Evolutionary conservation across 805 yeast genomes (phyloP), one percentile per base, ranked within the genome.

Genomic region (Zygosaccharomyces gambellarensis): DNA sequence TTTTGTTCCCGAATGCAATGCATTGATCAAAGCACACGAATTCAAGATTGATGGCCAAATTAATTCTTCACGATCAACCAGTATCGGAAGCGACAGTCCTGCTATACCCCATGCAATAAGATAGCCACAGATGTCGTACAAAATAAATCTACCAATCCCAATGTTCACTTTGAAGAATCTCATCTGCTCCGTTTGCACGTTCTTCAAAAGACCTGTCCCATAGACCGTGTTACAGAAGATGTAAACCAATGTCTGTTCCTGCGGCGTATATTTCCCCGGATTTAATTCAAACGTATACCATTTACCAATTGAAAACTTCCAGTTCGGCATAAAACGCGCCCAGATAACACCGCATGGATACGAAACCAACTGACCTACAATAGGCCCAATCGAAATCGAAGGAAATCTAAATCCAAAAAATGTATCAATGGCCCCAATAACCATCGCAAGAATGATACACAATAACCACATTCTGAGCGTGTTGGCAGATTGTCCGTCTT

Each of bases 31-130:
- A 19, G 61, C 54, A 34, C 50, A 40, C 69, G 84, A 80, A 45
- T 82, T 85, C 62, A 85, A 71, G 58, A 76, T 77, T 2, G 79
- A 65, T 4, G 92, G 92, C 90, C 90, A 86, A 45, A 83, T 74
- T 66, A 82, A 78, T 14, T 80, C 70, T 4, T 83, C 76, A 4
- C 89, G 85, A 50, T 77, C 77, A 11, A 85, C 83, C 53, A 85
- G 71, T 28, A 82, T 71, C 54, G 78, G 74, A 54, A 84, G 72
- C 38, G 78, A 71, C 49, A 84, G 46, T 29, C 90, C 90, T 38
- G 87, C 87, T 82, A 54, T 81, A 80, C 8, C 90, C 90, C 45
- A 85, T 71, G 55, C 79, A 71, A 62, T 85, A 88, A 34, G 85
- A 75, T 11, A 85, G 73, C 45, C 79, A 60, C 39, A 74, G 11